A percentile compares a stretch with the other conserved stretches of the same genome.
Evolutionary conservation across 208 protist genomes (phyloP).

Genomic region (Trypanosoma cruzi): DNA sequence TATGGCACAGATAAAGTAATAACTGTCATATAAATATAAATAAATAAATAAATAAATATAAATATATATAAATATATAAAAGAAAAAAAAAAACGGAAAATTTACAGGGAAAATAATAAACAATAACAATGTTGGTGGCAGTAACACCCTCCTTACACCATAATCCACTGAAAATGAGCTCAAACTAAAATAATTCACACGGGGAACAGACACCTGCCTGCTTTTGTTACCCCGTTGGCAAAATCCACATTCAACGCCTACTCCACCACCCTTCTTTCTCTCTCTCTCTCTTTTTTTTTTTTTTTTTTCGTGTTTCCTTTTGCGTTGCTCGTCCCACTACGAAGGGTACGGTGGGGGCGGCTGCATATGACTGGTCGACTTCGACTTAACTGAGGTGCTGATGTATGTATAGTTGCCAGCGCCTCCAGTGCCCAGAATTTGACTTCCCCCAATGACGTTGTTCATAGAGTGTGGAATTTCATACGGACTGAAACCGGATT

Average conservation of each 20-base stretch:
- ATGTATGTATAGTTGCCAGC: constrained; percentile 30
- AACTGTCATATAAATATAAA: too few species aligned
- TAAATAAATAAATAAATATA: too few species aligned
- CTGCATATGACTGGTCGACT: not conserved
- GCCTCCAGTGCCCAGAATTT: constrained; percentile 22
- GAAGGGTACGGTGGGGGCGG: constrained; percentile 29
- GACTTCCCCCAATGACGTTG: constrained; percentile 16
- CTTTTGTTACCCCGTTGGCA: too few species aligned
- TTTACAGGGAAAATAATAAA: too few species aligned
- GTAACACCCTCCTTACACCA: too few species aligned
- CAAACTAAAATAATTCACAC: not conserved
- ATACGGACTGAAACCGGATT: constrained; percentile 6
- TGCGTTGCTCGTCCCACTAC: not conserved
- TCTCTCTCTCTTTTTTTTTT: not conserved
- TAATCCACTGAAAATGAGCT: too few species aligned
- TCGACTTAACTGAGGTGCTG: constrained; percentile 24
- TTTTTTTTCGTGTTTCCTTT: not conserved
- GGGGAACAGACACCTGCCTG: not conserved
- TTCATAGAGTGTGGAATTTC: not conserved
- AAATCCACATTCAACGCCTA: too few species aligned
- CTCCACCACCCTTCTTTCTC: not conserved
- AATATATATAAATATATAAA: too few species aligned
- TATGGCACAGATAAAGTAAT: not conserved
- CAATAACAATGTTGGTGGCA: too few species aligned
- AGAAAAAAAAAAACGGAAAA: constrained; percentile 14